Evolutionary conservation across 441 rosid species (phyloP).

Genomic region (Populus trichocarpa): DNA sequence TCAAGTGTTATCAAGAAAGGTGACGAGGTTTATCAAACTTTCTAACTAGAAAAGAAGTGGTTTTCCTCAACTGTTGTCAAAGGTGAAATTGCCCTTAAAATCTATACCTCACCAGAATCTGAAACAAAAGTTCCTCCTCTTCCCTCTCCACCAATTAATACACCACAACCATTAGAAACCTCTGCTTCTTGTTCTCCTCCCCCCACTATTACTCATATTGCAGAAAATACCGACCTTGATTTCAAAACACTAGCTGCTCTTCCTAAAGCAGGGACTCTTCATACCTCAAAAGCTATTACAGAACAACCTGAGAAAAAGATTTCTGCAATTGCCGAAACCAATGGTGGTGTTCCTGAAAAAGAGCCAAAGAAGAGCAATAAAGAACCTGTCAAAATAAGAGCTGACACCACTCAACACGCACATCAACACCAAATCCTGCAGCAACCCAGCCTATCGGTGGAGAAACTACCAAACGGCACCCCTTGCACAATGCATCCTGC

Average conservation of each 20-base stretch:
- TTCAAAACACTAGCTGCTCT: conserved; percentile 14
- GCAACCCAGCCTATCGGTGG: conserved; percentile 18
- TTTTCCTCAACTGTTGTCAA: conserved; percentile 40
- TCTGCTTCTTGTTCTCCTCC: conserved; percentile 15
- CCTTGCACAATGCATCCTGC: conserved; percentile 51
- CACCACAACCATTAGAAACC: conserved; percentile 7
- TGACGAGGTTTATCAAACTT: conserved; percentile 48
- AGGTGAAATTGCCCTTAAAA: conserved; percentile 52
- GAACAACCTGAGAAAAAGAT: conserved; percentile 21
- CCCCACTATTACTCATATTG: neutral
- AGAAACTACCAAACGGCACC: conserved; percentile 17
- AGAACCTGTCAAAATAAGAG: conserved; percentile 1
- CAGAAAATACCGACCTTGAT: conserved; percentile 15
- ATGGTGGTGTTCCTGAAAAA: neutral
- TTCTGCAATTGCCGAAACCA: conserved; percentile 5
- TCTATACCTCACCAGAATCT: conserved; percentile 31
- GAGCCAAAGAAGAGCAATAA: conserved; percentile 4
- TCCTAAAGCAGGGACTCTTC: conserved; percentile 24
- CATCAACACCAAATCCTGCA: conserved; percentile 36
- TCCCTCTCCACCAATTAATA: conserved; percentile 3
- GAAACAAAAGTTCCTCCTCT: conserved; percentile 23
- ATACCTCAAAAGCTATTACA: conserved; percentile 13
- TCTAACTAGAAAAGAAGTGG: conserved; percentile 38
- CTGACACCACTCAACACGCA: conserved; percentile 23
- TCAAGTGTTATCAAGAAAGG: conserved; percentile 41